Percentiles rank a stretch among this genome's conserved stretches.
Conservation (phyloP, 176 grass and related monocot genomes). For the Dactylis glomerata region DNA sequence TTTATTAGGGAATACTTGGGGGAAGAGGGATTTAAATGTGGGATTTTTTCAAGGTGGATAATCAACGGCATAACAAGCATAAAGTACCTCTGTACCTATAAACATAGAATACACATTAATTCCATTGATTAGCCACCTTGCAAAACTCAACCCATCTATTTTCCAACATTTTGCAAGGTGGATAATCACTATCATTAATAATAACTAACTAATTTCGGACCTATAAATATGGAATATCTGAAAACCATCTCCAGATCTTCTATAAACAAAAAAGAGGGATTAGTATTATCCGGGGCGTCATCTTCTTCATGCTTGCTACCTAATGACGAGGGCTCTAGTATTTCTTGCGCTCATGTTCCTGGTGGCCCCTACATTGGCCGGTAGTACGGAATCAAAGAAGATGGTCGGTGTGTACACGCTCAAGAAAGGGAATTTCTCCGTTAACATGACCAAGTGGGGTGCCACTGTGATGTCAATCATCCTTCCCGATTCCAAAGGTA, state of each 20-base stretch:
- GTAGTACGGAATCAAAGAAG: conserved; percentile 26
- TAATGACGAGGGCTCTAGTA: conserved; percentile 40
- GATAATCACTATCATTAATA: not conserved
- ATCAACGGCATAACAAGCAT: not conserved
- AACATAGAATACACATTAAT: not conserved
- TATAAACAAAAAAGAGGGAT: not conserved
- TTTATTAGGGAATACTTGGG: too few species aligned
- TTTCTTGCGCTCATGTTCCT: conserved; percentile 36
- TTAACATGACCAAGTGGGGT: conserved; percentile 77
- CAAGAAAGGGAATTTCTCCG: conserved; percentile 83
- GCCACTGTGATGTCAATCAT: conserved; percentile 58
- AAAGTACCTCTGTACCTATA: not conserved
- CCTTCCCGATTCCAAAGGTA: conserved; percentile 73
- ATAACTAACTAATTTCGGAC: not conserved
- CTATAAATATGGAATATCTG: not conserved
- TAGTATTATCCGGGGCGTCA: not conserved
- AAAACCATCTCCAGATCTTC: not conserved
- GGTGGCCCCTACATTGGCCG: not conserved
- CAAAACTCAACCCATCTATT: not conserved
- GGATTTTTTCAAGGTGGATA: not conserved
- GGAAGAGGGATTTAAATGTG: too few species aligned
- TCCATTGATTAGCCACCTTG: not conserved
- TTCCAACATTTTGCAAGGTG: not conserved
- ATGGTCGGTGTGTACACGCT: conserved; percentile 59
- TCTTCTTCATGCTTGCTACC: not conserved